Conservation (phyloP, 139 green algal genomes). For the Zygnema circumcarinatum region DNA sequence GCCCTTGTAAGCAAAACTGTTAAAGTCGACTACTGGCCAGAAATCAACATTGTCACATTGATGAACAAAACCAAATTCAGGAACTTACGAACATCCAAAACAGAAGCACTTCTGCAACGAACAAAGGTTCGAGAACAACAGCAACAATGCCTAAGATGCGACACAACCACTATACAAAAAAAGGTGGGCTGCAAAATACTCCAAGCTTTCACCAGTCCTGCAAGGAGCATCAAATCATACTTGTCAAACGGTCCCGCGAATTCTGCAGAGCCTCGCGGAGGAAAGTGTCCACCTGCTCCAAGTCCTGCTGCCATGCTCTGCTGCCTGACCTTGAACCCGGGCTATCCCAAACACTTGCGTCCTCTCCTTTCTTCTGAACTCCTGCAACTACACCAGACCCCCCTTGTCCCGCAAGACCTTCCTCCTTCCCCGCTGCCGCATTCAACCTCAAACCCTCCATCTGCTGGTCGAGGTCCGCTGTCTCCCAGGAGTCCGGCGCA, state of each 20-base stretch:
- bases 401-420: neutral
- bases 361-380: neutral
- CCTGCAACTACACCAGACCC: neutral
- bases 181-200: too few species aligned
- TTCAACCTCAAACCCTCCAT: constrained; percentile 21
- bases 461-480: constrained; percentile 23
- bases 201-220: too few species aligned
- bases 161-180: too few species aligned
- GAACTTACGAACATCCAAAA: too few species aligned
- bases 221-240: constrained; percentile 40
- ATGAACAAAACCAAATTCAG: too few species aligned
- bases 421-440: neutral
- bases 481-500: constrained; percentile 30
- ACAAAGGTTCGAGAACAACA: too few species aligned
- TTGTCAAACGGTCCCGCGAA: constrained; percentile 38
- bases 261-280: constrained; percentile 40
- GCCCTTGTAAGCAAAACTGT: too few species aligned
- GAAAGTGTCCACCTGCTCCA: constrained; percentile 23
- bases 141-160: too few species aligned
- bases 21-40: too few species aligned
- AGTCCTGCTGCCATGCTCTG: neutral
- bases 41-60: too few species aligned
- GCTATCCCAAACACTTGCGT: neutral
- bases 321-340: neutral
- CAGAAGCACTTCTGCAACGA: too few species aligned